Evolutionary conservation across 2,329 filamentous ascomycete species (phyloP), one percentile per base, ranked within the genome.

Genomic region (Fusarium sambucinum): DNA sequence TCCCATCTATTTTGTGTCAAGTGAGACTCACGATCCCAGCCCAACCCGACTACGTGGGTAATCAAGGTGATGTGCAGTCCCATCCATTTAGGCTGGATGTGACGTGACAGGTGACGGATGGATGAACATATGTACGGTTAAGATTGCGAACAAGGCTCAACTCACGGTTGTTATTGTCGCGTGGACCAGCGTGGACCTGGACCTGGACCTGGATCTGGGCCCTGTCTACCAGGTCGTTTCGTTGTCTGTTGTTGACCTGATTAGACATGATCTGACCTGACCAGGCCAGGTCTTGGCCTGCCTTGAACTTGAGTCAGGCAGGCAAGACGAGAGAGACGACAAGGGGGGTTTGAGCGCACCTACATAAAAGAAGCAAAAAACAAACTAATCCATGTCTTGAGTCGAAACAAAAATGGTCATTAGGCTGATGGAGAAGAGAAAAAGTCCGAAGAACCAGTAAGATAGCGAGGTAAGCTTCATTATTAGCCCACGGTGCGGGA

Each of bases 231-330:
- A 27, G 40, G 40, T 42, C 21, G 23, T 29, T 12, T 17, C 10
- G 14, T 23, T 44, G 25, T 45, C 42, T 30, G 19, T 13, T 50
- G 32, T 35, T 50, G 33, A 38, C 23, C 21, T 16, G 38, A 23
- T 23, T 13, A 19, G 35, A 38, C n/a, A 19, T 50, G 32, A 50
- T 19, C 25, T 33, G 33, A 19, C 47, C 23, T 38, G 47, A 50
- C 32, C 47, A 5, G 47, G 11, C 33, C 33, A 38, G 11, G 47
- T 27, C 47, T 50, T 50, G 46, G 46, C 46, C 35, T 35, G 46
- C 46, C 32, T 37, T 27, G 46, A 37, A 29, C 33, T 50, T 38
- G 57, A 63, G 60, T 63, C 60, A 63, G 59, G 38, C 23, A 58
- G 33, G 17, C 40, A 19, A n/a, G 25, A 25, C 4, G 21, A 29